Percentiles rank a stretch among this genome's conserved stretches.
Evolutionary conservation across 345 rosid genomes (phyloP).

Genomic region (Eucalyptus sp.): DNA sequence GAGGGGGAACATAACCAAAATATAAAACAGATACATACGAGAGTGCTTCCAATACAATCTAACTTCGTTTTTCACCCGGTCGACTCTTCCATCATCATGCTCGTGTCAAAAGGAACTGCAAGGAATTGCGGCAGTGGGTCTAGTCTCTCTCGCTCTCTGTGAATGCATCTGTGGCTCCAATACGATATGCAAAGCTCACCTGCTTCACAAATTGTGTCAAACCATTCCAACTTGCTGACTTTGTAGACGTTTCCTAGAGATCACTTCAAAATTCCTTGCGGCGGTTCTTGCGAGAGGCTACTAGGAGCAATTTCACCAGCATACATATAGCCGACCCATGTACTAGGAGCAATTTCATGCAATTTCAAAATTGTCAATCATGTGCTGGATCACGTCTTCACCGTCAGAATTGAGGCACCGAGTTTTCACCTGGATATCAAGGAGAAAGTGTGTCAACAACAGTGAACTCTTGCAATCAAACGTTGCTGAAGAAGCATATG

Average conservation of each 20-base stretch:
- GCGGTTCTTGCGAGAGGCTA: not conserved
- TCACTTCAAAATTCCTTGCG: not conserved
- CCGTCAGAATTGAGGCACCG: slow-evolving; percentile 55
- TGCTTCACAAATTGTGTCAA: not conserved
- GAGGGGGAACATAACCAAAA: not conserved
- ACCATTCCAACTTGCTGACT: not conserved
- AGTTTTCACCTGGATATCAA: slow-evolving; percentile 45
- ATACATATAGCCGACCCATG: not conserved
- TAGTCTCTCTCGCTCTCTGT: not conserved
- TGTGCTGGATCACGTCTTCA: slow-evolving; percentile 69
- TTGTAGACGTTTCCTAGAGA: not conserved
- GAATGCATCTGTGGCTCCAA: not conserved
- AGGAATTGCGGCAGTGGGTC: not conserved
- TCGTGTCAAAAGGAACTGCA: not conserved
- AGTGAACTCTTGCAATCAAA: not conserved
- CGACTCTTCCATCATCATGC: not conserved
- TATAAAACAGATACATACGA: not conserved
- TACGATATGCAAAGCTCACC: not conserved
- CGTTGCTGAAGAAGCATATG: not conserved
- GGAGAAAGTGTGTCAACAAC: not conserved
- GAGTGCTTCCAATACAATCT: not conserved
- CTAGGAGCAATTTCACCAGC: not conserved
- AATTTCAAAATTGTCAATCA: slow-evolving; percentile 29
- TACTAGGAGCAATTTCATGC: no score
- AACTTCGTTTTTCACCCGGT: not conserved